Base-by-base conservation (phyloP, 148 eudicot species). In the Arbutus unedo region DNA sequence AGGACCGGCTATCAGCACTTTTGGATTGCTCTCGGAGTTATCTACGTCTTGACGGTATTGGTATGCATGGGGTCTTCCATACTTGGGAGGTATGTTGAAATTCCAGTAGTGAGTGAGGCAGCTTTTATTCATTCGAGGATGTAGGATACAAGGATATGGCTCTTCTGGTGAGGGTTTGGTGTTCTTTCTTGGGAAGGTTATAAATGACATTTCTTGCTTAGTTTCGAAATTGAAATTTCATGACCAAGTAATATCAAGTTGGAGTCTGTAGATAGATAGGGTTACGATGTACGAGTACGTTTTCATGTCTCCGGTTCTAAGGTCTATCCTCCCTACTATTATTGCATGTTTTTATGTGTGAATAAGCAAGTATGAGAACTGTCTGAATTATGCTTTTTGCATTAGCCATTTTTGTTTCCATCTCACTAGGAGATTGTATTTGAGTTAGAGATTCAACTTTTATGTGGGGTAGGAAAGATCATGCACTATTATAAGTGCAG, bases 71-170 rank as follows among this genome's bases (percentile, higher is more conserved):
- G 93, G 79, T 94, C 92, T 49, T 90, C 94, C 8, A 90, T 96
- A 64, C 84, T 90, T 77, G 98, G 98, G 71, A 91, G 88, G 95
- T 94, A 96, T 84, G 98, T 96, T 18, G 95, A 96, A 53, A 76
- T 96, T 72, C 98, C 98, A 3, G 87, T 92, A 80, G 93, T 96
- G 60, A 83, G 91, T 49, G 94, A 93, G 83, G 98, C 98, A 5
- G 98, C 98, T 5, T 93, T 91, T 74, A 93, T 94, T 55, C 98
- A 95, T 50, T 86, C 90, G 15, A 68, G 77, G 15, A 31, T 8
- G 23, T 38, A 41, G 38, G 38, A 14, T 59, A 6, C 31, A 1
- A 7, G 15, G 74, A 48, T 54, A 19, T 57, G 21, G 25, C 21
- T 48, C 60, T 53, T 19, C 18, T 9, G 11, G 45, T 67, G 66